Conservation (phyloP, 257 asterid genomes). For the Primulina eburnea region DNA sequence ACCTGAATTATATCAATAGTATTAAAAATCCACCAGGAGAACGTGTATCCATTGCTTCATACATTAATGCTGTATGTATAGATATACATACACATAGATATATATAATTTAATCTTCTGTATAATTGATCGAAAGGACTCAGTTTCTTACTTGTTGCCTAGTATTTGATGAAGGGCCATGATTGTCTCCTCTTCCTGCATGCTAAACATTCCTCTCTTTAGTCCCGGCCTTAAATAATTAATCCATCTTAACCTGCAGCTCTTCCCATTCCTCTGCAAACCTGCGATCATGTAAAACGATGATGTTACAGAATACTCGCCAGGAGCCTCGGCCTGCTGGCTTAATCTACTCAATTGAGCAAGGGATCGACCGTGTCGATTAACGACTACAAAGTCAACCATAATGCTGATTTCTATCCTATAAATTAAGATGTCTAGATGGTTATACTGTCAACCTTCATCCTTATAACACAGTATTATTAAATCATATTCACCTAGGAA, state of each 20-base stretch:
- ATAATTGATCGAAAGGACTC: neutral
- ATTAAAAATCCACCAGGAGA: neutral
- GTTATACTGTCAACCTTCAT: constrained; percentile 1
- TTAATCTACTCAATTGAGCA: neutral
- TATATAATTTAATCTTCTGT: neutral
- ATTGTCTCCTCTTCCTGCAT: constrained; percentile 57
- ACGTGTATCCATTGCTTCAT: neutral
- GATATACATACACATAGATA: too few relatives aligned
- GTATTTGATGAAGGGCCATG: constrained; percentile 57
- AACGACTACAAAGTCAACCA: neutral
- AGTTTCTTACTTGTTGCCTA: constrained; percentile 86
- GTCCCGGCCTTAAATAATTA: constrained; percentile 77
- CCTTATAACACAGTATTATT: neutral
- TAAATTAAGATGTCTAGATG: neutral
- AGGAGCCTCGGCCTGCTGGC: neutral
- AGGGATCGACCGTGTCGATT: neutral
- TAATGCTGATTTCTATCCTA: constrained; percentile 4
- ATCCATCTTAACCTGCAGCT: constrained; percentile 92
- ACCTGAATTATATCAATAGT: constrained; percentile 36
- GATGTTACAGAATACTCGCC: neutral
- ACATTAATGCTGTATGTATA: too few relatives aligned
- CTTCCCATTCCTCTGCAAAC: constrained; percentile 82
- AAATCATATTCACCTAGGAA: neutral
- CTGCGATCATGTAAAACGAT: constrained; percentile 29
- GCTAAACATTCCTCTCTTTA: constrained; percentile 66